Base-by-base conservation (phyloP, 495 filamentous ascomycete genomes). In the Apodospora peruviana region DNA sequence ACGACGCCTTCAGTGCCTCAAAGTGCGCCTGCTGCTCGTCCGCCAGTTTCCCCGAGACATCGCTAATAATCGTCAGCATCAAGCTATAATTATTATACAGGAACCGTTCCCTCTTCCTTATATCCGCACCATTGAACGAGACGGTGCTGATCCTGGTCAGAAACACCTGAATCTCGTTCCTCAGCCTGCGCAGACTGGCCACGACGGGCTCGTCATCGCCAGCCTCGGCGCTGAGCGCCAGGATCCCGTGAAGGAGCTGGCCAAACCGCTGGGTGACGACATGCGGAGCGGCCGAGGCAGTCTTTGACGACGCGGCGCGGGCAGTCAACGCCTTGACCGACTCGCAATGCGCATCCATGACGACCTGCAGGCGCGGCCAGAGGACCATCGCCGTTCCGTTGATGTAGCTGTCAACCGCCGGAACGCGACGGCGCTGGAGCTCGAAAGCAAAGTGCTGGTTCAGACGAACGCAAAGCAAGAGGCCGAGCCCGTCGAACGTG, bases 361-460 rank as follows among this genome's bases (percentile, higher is more conserved):
- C 81, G 19, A 85, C 77, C 69, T 97, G 94, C 61, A 98, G 88
- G 23, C 90, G 84, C 4, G 93, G 93, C 93, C 93, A 98, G 4
- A 98, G 81, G 7, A 88, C 81, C 91, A 98, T 97, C 55, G 85
- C 86, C 19, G 89, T 93, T 16, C 83, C 90, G 64, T 97, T 98
- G 58, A 96, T 85, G 63, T 97, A 97, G 23, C 80, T 79, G 50
- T 98, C 93, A 2, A 86, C 83, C 3, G 88, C 84, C 9, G 93
- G 94, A 2, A 96, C 81, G 58, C 91, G 89, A 39, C 91, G 83
- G 5, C 93, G 79, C 64, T 98, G 93, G 7, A 96, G 77, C 64
- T 95, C 87, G 56, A 97, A 98, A 5, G 90, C 88, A 22, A 88
- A 81, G 53, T 90, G 87, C 56, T 98, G 94, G 59, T 93, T 97